Evolutionary conservation across 306 rosid species (phyloP), one percentile per base, ranked within the genome.

Genomic region (Rosa rugosa): DNA sequence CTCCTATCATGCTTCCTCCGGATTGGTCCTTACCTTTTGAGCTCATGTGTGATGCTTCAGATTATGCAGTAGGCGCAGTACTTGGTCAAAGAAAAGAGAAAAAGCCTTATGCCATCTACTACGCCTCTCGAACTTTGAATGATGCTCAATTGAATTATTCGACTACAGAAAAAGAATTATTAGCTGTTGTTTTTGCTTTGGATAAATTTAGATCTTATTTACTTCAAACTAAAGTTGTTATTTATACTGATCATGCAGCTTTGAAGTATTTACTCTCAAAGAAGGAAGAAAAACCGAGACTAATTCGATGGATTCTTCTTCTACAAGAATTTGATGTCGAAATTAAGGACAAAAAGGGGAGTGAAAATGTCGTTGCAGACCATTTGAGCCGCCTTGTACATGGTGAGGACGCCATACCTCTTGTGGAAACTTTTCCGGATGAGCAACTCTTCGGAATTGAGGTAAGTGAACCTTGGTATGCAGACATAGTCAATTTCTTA

Each of bases 121-220:
- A 72, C 27, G 64, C 25, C 27, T 4, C 31, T 11, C 27, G 8
- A 17, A 70, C 56, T 8, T 31, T 70, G 1, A 22, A 72, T 31
- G 63, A 72, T 72, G 76, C 76, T 41, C 23, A 72, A 27, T 27
- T 50, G 62, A 72, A 49, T 13, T 72, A 51, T 14, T 50, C 63
- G 0, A 72, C 76, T 31, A 25, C 63, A 5, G 12, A 72, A 16
- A 72, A 72, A 4, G 45, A 47, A 25, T 31, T 51, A 2, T 2
- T 47, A 6, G 49, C 34, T 5, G 5, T 73, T 11, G 25, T 73
- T 20, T 73, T 72, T 50, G 42, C 63, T 20, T 27, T 72, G 7
- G 63, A 72, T 3, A 72, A 72, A 0, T 72, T 72, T 54, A 0
- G 36, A 10, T 56, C 50, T 7, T 74, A 34, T 31, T 13, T 72